Percentiles rank a stretch among this genome's conserved stretches.
Evolutionary conservation across 1,284 basidiomycete species (phyloP).

Genomic region (Melampsora americana): DNA sequence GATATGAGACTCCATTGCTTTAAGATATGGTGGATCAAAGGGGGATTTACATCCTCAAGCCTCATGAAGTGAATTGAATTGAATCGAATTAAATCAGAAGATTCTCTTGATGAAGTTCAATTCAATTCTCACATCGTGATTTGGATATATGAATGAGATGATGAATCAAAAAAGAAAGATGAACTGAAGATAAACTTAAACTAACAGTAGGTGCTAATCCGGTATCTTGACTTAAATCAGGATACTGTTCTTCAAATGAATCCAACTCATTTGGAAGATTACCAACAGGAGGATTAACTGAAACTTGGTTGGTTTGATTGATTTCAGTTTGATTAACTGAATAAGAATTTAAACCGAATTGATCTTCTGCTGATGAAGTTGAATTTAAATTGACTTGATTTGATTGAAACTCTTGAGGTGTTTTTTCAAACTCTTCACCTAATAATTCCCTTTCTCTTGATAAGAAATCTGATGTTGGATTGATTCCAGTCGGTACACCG

Average conservation of each 20-base stretch:
- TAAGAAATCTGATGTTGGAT: constrained; percentile 46
- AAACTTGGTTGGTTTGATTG: constrained; percentile 6
- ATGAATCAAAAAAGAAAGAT: background rate
- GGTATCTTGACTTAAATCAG: constrained; percentile 35
- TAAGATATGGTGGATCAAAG: background rate
- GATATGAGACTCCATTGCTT: background rate
- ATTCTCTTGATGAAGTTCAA: background rate
- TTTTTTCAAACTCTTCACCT: constrained; percentile 49
- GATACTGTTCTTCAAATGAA: constrained; percentile 36
- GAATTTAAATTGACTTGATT: constrained; percentile 50
- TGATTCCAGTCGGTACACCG: constrained; percentile 4
- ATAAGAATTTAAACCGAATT: constrained; percentile 51
- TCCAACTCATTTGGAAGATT: constrained; percentile 8
- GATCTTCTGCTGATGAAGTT: too few species aligned
- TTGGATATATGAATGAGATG: background rate
- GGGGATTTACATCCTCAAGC: background rate
- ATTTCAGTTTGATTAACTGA: constrained; percentile 47
- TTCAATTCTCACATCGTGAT: background rate
- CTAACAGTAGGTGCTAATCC: constrained; percentile 23
- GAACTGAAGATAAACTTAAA: background rate
- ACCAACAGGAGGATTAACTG: constrained; percentile 15
- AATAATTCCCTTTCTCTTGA: constrained; percentile 48
- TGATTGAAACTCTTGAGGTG: constrained; percentile 45
- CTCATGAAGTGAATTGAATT: background rate
- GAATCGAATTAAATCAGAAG: background rate